Percentiles rank a stretch among this genome's conserved stretches.
Evolutionary conservation across 805 yeast species (phyloP).

Genomic region (Candida berthetii): DNA sequence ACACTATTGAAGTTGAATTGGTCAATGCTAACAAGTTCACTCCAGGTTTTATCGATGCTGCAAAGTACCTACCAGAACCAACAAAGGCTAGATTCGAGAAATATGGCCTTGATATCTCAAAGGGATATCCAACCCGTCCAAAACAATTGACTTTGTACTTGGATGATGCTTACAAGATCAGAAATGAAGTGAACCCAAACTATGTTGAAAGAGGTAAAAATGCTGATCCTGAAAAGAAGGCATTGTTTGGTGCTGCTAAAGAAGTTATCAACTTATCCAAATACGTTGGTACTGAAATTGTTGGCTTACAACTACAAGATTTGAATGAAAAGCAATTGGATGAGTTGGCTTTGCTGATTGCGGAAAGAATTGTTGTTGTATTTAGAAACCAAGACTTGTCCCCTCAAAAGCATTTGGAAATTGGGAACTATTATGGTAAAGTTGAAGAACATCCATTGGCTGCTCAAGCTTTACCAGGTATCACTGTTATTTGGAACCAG

Average conservation of each 20-base stretch:
- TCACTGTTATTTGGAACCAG: constrained; percentile 27
- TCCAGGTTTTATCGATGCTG: neutral
- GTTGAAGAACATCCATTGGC: constrained; percentile 32
- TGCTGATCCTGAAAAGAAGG: constrained; percentile 37
- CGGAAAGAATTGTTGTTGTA: constrained; percentile 46
- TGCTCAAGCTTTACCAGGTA: constrained; percentile 29
- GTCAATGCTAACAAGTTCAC: neutral
- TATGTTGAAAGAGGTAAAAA: constrained; percentile 29
- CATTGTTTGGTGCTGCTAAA: constrained; percentile 32
- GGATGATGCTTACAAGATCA: constrained; percentile 32
- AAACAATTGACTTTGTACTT: constrained; percentile 29
- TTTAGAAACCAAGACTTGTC: constrained; percentile 35
- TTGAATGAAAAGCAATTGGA: constrained; percentile 37
- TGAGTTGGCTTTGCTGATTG: constrained; percentile 39
- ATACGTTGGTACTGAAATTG: constrained; percentile 43
- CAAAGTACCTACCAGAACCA: constrained; percentile 15
- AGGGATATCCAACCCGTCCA: constrained; percentile 36
- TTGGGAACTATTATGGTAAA: constrained; percentile 40
- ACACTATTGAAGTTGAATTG: neutral
- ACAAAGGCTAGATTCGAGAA: constrained; percentile 25
- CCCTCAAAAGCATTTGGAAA: constrained; percentile 32
- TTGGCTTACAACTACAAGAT: constrained; percentile 38
- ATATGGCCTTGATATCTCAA: constrained; percentile 28
- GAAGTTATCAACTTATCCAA: constrained; percentile 37
- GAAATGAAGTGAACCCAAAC: constrained; percentile 25